Conservation (phyloP, 2,329 filamentous ascomycete genomes). For the Fusarium chlamydosporum region DNA sequence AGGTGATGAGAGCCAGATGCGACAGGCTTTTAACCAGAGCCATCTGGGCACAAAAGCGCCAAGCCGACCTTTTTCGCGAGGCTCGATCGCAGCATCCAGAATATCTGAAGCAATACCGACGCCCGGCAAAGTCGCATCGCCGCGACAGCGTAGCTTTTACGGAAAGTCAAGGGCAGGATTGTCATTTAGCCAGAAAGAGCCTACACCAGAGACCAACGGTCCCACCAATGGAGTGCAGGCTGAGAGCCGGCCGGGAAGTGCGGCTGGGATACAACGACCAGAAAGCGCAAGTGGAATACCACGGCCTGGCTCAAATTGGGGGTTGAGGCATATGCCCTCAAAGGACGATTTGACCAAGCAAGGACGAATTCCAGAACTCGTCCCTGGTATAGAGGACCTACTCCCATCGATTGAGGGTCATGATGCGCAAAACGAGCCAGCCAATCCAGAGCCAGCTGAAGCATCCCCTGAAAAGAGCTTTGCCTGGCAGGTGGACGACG, state of each 20-base stretch:
- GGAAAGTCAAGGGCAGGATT: conserved; percentile 47
- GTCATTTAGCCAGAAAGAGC: conserved; percentile 41
- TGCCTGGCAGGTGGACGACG: conserved; percentile 69
- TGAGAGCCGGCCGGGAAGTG: conserved; percentile 26
- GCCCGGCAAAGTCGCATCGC: conserved; percentile 40
- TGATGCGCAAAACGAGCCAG: conserved; percentile 15
- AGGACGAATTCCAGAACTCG: conserved; percentile 56
- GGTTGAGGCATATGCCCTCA: conserved; percentile 41
- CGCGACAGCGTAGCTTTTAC: conserved; percentile 43
- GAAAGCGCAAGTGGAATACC: conserved; percentile 27
- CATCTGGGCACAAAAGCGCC: conserved; percentile 53
- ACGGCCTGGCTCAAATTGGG: conserved; percentile 26
- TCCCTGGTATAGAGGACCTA: conserved; percentile 57
- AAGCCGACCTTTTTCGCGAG: conserved; percentile 44
- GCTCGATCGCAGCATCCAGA: conserved; percentile 44
- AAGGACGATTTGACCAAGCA: conserved; percentile 50
- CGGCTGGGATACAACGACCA: conserved; percentile 18
- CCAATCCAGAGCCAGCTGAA: conserved; percentile 11
- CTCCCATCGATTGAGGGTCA: conserved; percentile 54
- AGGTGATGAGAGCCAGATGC: conserved; percentile 52
- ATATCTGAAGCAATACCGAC: conserved; percentile 40
- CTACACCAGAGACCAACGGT: conserved; percentile 21
- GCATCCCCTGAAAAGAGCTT: conserved; percentile 66
- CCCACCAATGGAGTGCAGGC: conserved; percentile 26
- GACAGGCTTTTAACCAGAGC: conserved; percentile 50